Evolutionary conservation across 2,329 filamentous ascomycete genomes (phyloP), one percentile per base, ranked within the genome.

Genomic region (Penicillium freii): DNA sequence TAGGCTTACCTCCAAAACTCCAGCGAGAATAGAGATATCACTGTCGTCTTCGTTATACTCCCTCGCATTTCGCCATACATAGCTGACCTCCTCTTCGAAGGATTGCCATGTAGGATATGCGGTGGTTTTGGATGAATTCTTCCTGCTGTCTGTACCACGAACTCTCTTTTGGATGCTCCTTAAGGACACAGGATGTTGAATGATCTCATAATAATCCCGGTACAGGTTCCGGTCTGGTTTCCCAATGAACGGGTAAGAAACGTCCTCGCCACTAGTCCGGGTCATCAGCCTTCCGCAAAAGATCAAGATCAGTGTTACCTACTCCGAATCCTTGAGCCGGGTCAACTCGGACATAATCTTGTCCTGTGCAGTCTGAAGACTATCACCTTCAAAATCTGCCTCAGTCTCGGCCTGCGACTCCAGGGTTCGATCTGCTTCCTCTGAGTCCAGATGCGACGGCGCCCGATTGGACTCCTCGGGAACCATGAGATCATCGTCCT

Each of bases 11-110:
- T 95, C 87, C 7, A 97, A 83, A 58, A 94, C 87, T 48, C 87
- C 84, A 0, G 91, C 91, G 59, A 94, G 80, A 23, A 84, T 80
- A 62, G 87, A 91, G 51, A 96, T 92, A 17, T 91, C 88, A 68
- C 92, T 96, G 4, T 88, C 90, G 69, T 96, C 92, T 73, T 96
- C 91, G 65, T 97, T 97, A 79, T 93, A 97, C 58, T 88, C 88
- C 68, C 87, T 89, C 0, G 92, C 91, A 73, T 97, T 97, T 48
- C 82, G 83, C 92, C 92, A 97, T 43, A 97, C 86, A 51, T 90
- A 82, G 66, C 87, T 89, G 13, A 90, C 82, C 68, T 90, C 89
- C 53, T 92, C 87, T 71, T 91, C 91, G 63, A 96, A 91, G 0
- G 86, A 82, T 56, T 86, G 82, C 92, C 92, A 97, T 50, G 80